Evolutionary conservation across 2,329 filamentous ascomycete species (phyloP).

Genomic region (Trichoderma simmonsii): DNA sequence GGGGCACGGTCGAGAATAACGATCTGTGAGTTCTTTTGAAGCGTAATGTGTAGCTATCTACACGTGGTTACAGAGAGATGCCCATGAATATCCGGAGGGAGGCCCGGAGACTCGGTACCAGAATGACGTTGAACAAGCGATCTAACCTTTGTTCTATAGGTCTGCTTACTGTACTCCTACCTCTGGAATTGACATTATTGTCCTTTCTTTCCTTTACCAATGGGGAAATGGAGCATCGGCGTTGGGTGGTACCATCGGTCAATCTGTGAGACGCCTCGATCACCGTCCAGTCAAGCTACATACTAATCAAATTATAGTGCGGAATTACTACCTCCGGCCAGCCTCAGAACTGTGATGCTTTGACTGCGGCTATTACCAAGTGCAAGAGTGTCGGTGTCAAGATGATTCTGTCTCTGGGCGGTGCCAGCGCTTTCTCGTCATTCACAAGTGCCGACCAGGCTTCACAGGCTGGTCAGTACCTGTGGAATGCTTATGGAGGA

Average conservation of each 20-base stretch:
- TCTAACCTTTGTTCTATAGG: too few relatives aligned
- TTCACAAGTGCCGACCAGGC: slow-evolving; percentile 18
- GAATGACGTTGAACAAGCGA: too few relatives aligned
- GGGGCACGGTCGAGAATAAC: slow-evolving; percentile 32
- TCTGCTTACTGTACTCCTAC: slow-evolving; percentile 34
- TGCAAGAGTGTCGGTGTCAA: slow-evolving; percentile 21
- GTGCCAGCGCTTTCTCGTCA: slow-evolving; percentile 17
- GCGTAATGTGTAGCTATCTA: too few relatives aligned
- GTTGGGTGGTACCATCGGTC: slow-evolving; percentile 39
- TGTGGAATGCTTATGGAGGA: slow-evolving; percentile 22
- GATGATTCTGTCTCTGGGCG: slow-evolving; percentile 21
- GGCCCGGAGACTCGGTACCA: too few relatives aligned
- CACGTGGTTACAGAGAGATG: too few relatives aligned
- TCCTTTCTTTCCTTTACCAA: slow-evolving; percentile 40
- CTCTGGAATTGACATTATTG: slow-evolving; percentile 40
- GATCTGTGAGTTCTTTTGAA: slow-evolving; percentile 26
- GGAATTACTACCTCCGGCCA: slow-evolving; percentile 32
- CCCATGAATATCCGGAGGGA: too few relatives aligned
- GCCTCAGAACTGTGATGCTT: slow-evolving; percentile 27
- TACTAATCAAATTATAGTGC: slow-evolving; percentile 23
- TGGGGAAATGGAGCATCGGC: slow-evolving; percentile 36
- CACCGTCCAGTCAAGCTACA: fast-evolving
- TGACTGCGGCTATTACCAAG: slow-evolving; percentile 15
- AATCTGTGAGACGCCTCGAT: slow-evolving; percentile 23
- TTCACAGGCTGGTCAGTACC: slow-evolving; percentile 19